These are phyloP conservation scores for Lecanicillium sp. DNA, from an alignment of 2,329 filamentous ascomycete genomes.

Conservation along the genomic window DNA sequence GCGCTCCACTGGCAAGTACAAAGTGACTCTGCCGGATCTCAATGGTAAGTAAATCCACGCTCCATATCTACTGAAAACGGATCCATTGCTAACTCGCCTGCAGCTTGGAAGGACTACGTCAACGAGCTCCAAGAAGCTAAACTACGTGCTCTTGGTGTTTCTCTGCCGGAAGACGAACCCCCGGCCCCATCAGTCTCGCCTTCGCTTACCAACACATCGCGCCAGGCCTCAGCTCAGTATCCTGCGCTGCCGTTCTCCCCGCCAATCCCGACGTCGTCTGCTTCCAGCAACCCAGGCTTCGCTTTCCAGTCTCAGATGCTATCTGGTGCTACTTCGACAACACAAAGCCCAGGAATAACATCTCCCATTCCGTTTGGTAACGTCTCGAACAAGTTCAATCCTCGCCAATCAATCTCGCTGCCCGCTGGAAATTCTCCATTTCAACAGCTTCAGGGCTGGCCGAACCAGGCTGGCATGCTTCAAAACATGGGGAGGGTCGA, in stretches of 20 bases:
- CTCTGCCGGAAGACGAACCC: slow-evolving; percentile 65
- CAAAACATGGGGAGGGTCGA: slow-evolving; percentile 46
- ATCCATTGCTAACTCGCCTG: slow-evolving; percentile 16
- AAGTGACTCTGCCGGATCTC: slow-evolving; percentile 62
- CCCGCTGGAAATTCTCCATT: slow-evolving; percentile 57
- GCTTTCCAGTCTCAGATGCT: slow-evolving; percentile 52
- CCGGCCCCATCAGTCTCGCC: slow-evolving; percentile 57
- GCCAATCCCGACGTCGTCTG: slow-evolving; percentile 70
- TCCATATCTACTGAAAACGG: not conserved
- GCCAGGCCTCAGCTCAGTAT: slow-evolving; percentile 66
- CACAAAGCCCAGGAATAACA: slow-evolving; percentile 54
- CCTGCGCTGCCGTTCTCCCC: slow-evolving; percentile 75
- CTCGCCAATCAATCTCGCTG: slow-evolving; percentile 64
- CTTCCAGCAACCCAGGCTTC: slow-evolving; percentile 59
- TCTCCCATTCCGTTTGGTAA: slow-evolving; percentile 65
- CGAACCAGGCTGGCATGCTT: slow-evolving; percentile 46
- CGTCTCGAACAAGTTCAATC: slow-evolving; percentile 52
- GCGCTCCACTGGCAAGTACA: slow-evolving; percentile 41
- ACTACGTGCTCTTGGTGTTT: slow-evolving; percentile 82
- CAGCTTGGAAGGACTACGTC: slow-evolving; percentile 64
- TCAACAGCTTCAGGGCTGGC: slow-evolving; percentile 52
- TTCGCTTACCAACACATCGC: slow-evolving; percentile 50
- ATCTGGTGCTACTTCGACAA: slow-evolving; percentile 49
- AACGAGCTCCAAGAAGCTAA: slow-evolving; percentile 83
- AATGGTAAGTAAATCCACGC: slow-evolving; percentile 32